phyloP scores from a whole-genome alignment of 331 rosid species.

The Rosa hybrid region DNA sequence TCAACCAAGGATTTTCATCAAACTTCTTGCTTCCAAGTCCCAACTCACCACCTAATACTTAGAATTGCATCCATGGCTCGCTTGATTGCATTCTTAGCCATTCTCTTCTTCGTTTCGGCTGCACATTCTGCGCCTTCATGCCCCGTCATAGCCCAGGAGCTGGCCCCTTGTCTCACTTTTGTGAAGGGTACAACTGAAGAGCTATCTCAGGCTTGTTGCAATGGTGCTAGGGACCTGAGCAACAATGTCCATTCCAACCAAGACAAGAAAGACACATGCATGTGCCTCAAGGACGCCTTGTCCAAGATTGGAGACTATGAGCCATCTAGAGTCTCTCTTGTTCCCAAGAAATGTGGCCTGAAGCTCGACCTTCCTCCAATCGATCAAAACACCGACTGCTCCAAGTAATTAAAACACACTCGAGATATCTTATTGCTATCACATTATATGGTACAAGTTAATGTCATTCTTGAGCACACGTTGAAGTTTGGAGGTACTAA shows the following conservation, averaged over 20 bases:
- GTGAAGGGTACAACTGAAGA: slow-evolving; percentile 4
- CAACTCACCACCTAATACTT: not conserved
- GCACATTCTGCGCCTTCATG: slow-evolving; percentile 14
- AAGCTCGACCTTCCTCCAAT: slow-evolving; percentile 25
- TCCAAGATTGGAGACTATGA: not conserved
- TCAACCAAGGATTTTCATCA: not conserved
- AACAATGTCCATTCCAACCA: not conserved
- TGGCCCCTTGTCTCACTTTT: slow-evolving; percentile 9
- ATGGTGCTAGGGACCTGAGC: slow-evolving; percentile 16
- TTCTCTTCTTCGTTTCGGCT: slow-evolving; percentile 9
- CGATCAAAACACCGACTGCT: slow-evolving; percentile 14
- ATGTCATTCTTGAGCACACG: not conserved
- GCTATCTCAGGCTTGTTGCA: slow-evolving; percentile 27
- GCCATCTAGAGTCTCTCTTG: slow-evolving; percentile 6
- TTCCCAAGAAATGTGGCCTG: slow-evolving; percentile 27
- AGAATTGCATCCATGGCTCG: slow-evolving; percentile 7
- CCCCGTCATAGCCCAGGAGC: not conserved
- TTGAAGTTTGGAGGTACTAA: not conserved
- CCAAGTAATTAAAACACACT: slow-evolving; percentile 13
- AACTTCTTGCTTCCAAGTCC: slow-evolving; percentile 5
- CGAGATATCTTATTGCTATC: not conserved
- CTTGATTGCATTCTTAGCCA: slow-evolving; percentile 15
- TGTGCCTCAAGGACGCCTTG: slow-evolving; percentile 17
- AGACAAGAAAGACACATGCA: slow-evolving; percentile 19
- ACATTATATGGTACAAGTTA: not conserved